Conservation (phyloP, 305 asterid species). For the Stenogyne calaminthoides region DNA sequence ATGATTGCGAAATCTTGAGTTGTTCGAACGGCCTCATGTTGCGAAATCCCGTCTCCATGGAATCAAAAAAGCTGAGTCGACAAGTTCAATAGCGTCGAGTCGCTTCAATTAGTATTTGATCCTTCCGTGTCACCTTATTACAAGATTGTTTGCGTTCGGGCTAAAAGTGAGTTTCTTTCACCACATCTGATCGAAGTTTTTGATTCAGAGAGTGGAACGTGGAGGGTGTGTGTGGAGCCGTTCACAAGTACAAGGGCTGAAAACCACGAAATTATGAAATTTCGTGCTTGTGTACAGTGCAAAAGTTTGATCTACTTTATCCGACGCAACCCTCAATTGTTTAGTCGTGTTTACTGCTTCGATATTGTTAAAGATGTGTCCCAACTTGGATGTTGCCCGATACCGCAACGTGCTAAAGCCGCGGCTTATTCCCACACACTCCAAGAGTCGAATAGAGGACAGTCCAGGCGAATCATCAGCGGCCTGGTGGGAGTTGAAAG, state of each 20-base stretch:
- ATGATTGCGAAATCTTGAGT: too few relatives aligned
- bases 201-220: slow-evolving; percentile 7
- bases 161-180: not conserved
- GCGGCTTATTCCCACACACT: not conserved
- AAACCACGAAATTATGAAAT: not conserved
- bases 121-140: slow-evolving; percentile 24
- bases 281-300: slow-evolving; percentile 16
- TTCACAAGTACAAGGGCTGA: not conserved
- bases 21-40: not conserved
- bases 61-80: slow-evolving; percentile 17
- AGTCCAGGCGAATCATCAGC: too few relatives aligned
- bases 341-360: not conserved
- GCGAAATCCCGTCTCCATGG: slow-evolving; percentile 26
- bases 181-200: not conserved
- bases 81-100: not conserved
- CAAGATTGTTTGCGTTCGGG: slow-evolving; percentile 24
- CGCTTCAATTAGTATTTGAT: slow-evolving; percentile 22
- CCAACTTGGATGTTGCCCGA: too few relatives aligned
- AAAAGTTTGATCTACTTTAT: not conserved
- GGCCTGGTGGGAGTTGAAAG: not conserved
- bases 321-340: not conserved
- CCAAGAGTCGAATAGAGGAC: not conserved
- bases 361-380: not conserved
- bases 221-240: slow-evolving; percentile 19
- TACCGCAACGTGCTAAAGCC: too few relatives aligned